Percentiles rank a stretch among this genome's conserved stretches.
These are phyloP conservation scores for Kwoniella sp. DNA, from an alignment of 768 basidiomycete species.

Conservation along the genomic window DNA sequence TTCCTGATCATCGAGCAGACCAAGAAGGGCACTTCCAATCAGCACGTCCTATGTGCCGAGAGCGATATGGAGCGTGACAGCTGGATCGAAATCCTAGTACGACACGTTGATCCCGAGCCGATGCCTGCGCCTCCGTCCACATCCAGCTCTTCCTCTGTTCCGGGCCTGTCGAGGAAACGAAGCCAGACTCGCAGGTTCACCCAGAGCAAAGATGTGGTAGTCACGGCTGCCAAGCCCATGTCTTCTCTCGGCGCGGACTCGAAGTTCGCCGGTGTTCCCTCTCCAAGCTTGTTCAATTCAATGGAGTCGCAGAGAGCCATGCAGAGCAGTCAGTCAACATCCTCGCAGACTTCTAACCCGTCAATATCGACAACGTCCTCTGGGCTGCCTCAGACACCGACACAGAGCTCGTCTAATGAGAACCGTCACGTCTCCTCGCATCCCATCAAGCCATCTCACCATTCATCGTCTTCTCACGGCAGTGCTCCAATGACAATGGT, in stretches of 20 bases:
- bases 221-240: slow-evolving; percentile 45
- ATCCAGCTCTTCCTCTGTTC: not conserved
- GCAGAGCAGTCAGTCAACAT: slow-evolving; percentile 39
- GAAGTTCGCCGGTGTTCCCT: slow-evolving; percentile 45
- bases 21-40: slow-evolving; percentile 57
- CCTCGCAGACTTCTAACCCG: slow-evolving; percentile 32
- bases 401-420: slow-evolving; percentile 11
- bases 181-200: slow-evolving; percentile 35
- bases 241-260: slow-evolving; percentile 21
- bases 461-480: slow-evolving; percentile 17
- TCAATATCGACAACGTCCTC: slow-evolving; percentile 21
- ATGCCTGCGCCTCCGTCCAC: slow-evolving; percentile 5
- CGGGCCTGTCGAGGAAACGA: slow-evolving; percentile 19
- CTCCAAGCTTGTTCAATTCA: slow-evolving; percentile 46
- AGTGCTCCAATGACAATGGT: slow-evolving; percentile 66
- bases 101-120: slow-evolving; percentile 63
- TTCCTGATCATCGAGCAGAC: slow-evolving; percentile 85
- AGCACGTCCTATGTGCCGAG: slow-evolving; percentile 95
- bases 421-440: slow-evolving; percentile 1
- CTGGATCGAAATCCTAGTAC: slow-evolving; percentile 92
- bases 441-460: slow-evolving; percentile 2
- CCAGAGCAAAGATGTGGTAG: slow-evolving; percentile 42
- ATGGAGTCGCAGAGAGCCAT: slow-evolving; percentile 43
- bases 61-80: slow-evolving; percentile 88
- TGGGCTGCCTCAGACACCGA: slow-evolving; percentile 14